A percentile compares a stretch with the other conserved stretches of the same genome.
Evolutionary conservation across 371 early-diverging fungal species (phyloP).

Genomic region (Mucor indicus): DNA sequence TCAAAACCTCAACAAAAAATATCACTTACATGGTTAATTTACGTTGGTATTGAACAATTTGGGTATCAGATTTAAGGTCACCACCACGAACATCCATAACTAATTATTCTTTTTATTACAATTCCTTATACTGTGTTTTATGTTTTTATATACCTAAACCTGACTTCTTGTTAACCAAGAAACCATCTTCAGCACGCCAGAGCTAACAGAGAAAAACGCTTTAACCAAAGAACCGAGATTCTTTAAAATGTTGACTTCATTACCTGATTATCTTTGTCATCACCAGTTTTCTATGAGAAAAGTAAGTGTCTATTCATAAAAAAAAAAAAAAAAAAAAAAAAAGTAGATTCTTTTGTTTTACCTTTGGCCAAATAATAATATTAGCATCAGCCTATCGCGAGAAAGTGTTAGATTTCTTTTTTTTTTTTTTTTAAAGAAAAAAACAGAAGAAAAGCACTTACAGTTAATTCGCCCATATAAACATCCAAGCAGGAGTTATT

Average conservation of each 20-base stretch:
- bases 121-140: not conserved
- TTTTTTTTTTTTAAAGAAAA: not conserved
- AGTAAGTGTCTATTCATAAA: too few relatives aligned
- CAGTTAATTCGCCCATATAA: conserved; percentile 25
- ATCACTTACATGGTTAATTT: conserved; percentile 28
- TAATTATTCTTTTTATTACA: not conserved
- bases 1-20: not conserved
- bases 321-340: not conserved
- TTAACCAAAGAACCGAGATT: not conserved
- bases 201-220: conserved; percentile 16
- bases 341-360: conserved; percentile 11
- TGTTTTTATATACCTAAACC: conserved; percentile 27
- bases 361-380: conserved; percentile 48
- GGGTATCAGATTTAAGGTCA: conserved; percentile 36
- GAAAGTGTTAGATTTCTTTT: too few relatives aligned
- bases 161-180: conserved; percentile 47
- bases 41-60: conserved; percentile 42
- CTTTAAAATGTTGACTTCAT: conserved; percentile 2
- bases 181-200: conserved; percentile 49
- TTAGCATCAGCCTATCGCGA: conserved; percentile 39
- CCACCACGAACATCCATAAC: conserved; percentile 51
- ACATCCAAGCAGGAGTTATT: conserved; percentile 17
- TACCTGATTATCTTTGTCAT: conserved; percentile 37
- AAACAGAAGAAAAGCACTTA: conserved; percentile 1
- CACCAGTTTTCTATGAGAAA: conserved; percentile 36